Evolutionary conservation across 208 protist genomes (phyloP).

Genomic region (Acanthamoeba pearcei): DNA sequence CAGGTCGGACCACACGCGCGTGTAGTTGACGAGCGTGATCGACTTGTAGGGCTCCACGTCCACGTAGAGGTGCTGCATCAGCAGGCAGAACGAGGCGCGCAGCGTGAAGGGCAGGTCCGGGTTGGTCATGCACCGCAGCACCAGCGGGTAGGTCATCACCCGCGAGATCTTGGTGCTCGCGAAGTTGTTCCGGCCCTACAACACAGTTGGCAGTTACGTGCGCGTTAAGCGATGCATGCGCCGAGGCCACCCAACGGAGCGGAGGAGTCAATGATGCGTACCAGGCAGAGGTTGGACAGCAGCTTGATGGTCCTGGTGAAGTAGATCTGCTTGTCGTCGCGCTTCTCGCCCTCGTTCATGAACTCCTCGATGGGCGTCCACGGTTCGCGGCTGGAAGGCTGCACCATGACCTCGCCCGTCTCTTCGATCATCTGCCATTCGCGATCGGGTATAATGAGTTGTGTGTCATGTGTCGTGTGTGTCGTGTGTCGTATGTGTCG

Average conservation of each 20-base stretch:
- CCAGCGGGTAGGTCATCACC: slow-evolving; percentile 47
- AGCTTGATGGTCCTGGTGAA: slow-evolving; percentile 63
- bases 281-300: slow-evolving; percentile 64
- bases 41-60: slow-evolving; percentile 34
- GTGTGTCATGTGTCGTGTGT: too few species aligned
- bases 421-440: slow-evolving; percentile 23
- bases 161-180: slow-evolving; percentile 18
- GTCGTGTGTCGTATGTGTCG: too few species aligned
- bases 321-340: slow-evolving; percentile 66
- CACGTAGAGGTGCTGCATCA: slow-evolving; percentile 72
- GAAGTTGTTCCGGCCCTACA: slow-evolving; percentile 49
- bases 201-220: background rate
- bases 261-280: background rate
- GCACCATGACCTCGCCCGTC: slow-evolving; percentile 61
- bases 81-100: slow-evolving; percentile 29
- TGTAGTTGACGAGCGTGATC: slow-evolving; percentile 63
- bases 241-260: too few species aligned
- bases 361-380: slow-evolving; percentile 63
- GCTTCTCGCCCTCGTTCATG: slow-evolving; percentile 63
- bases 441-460: slow-evolving; percentile 6
- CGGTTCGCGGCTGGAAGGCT: background rate
- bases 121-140: slow-evolving; percentile 61
- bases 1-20: slow-evolving; percentile 58
- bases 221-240: background rate
- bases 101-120: slow-evolving; percentile 39